A percentile compares a stretch with the other conserved stretches of the same genome.
phyloP scores from a whole-genome alignment of 2,329 filamentous ascomycete genomes.

The Tricladium varicosporioides region DNA sequence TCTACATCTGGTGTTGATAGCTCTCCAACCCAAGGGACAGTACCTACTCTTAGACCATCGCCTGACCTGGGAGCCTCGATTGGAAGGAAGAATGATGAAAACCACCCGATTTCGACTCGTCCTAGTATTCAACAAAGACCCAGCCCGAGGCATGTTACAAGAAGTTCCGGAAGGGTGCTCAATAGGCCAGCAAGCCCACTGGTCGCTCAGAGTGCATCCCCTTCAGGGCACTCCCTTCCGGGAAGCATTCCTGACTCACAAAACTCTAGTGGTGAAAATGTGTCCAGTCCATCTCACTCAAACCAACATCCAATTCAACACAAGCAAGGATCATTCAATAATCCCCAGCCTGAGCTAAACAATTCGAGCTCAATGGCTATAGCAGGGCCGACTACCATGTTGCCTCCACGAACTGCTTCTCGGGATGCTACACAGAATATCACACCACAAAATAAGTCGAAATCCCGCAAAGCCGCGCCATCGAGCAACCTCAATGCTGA shows the following conservation, averaged over 20 bases:
- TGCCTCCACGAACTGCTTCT: background rate
- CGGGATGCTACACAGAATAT: background rate
- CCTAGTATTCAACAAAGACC: background rate
- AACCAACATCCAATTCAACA: too few species aligned
- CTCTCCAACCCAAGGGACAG: background rate
- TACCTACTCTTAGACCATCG: background rate
- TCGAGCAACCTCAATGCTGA: conserved; percentile 9
- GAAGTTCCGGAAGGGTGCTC: background rate
- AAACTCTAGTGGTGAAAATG: background rate
- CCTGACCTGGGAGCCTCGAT: background rate
- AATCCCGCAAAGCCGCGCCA: conserved; percentile 3
- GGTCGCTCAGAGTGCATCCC: background rate
- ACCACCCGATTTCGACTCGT: background rate
- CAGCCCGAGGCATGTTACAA: background rate
- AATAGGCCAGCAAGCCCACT: background rate
- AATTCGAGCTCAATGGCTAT: background rate
- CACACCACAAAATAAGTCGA: conserved; percentile 1
- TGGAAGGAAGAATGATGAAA: background rate
- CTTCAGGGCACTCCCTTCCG: background rate
- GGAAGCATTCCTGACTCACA: conserved; percentile 9
- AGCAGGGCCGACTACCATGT: background rate
- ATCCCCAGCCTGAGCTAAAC: too few species aligned
- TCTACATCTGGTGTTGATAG: too few species aligned
- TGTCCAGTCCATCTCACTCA: background rate
- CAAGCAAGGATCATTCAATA: too few species aligned